Evolutionary conservation across 345 rosid species (phyloP), one percentile per base, ranked within the genome.

Genomic region (Ricinus communis): DNA sequence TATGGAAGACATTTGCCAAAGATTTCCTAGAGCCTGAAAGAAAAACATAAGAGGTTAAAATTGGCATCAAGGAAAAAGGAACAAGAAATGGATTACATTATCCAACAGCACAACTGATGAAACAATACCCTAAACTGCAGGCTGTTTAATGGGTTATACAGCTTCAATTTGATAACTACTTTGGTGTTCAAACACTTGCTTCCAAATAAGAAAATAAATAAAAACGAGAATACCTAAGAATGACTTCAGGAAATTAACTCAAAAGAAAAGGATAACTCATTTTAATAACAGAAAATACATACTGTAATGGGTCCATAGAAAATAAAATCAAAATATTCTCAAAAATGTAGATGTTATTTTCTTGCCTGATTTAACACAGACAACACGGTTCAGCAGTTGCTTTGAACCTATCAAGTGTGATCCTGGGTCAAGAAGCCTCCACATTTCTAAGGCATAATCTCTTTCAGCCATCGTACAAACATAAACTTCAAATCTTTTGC

Each of bases 401-500:
- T 82, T 90, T 72, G 87, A 77, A 74, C 78, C 81, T 69, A 96
- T 96, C 68, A 96, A 73, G 74, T 85, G 91, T 36, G 91, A 83
- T 77, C 84, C 97, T 2, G 97, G 98, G 77, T 93, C 99, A 83
- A 93, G 98, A 77, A 93, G 94, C 85, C 99, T 89, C 99, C 99
- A 93, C 87, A 96, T 96, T 83, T 96, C 99, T 49, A 96, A 85
- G 69, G 99, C 99, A 89, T 93, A 96, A 82, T 96, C 97, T 76
- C 97, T 85, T 85, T 96, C 99, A 68, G 99, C 99, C 99, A 96
- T 96, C 11, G 99, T 96, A 77, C 99, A 96, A 65, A 96, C 99
- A 80, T 93, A 93, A 70, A 96, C 99, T 84, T 93, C 97, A 79
- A 96, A 96, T n/a, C 98, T 76, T 78, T 93, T 96, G 70, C 98